phyloP scores from a whole-genome alignment of 148 eudicot genomes.

The Cornus controversa region DNA sequence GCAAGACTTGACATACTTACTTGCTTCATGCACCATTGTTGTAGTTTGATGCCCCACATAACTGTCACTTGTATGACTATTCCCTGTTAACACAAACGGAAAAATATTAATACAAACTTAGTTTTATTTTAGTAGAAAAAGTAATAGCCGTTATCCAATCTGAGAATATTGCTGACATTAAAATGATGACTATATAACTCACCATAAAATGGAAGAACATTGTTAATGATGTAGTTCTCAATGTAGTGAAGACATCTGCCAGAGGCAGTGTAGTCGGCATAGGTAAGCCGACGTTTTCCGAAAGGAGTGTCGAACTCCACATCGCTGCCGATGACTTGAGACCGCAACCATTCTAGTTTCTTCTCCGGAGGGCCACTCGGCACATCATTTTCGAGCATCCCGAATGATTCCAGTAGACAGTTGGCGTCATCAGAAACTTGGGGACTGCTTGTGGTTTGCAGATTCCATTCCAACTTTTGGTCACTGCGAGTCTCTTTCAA shows the following conservation, averaged over 20 bases:
- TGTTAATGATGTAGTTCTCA: slow-evolving; percentile 22
- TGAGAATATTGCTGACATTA: no score
- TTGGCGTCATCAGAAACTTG: no score
- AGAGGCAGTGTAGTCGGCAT: slow-evolving; percentile 29
- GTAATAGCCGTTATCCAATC: no score
- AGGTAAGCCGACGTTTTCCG: slow-evolving; percentile 23
- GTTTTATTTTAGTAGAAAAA: no score
- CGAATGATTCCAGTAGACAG: not conserved
- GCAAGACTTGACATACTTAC: slow-evolving; percentile 26
- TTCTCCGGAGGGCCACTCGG: slow-evolving; percentile 1
- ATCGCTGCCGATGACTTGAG: slow-evolving; percentile 18
- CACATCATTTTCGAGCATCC: not conserved
- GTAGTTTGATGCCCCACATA: slow-evolving; percentile 32
- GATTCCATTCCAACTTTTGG: no score
- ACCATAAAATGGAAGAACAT: slow-evolving; percentile 33
- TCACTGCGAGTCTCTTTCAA: no score
- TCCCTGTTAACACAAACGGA: slow-evolving; percentile 13
- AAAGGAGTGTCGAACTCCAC: slow-evolving; percentile 26
- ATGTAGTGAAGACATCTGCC: slow-evolving; percentile 24
- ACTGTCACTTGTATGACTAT: slow-evolving; percentile 37
- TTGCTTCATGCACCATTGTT: slow-evolving; percentile 27
- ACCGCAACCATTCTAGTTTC: slow-evolving; percentile 25
- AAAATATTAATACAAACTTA: no score
- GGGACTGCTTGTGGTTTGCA: no score
- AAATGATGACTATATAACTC: no score